Evolutionary conservation across 2,329 filamentous ascomycete genomes (phyloP).

Genomic region (Trichoderma sp.): DNA sequence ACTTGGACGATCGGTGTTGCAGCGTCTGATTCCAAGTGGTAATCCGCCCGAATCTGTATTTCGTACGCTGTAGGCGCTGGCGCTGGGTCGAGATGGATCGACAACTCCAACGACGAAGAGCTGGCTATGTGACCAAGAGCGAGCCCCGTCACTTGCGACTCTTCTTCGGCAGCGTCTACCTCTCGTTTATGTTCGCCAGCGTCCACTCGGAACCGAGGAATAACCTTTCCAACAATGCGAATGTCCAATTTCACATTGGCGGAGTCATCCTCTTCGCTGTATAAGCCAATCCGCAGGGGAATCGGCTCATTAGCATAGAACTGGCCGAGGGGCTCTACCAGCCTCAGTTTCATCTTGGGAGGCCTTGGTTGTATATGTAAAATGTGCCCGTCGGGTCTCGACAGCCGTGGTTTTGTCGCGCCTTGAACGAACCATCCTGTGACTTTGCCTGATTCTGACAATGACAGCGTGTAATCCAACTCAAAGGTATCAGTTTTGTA

Average conservation of each 20-base stretch:
- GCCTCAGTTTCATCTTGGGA: slow-evolving; percentile 80
- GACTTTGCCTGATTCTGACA: slow-evolving; percentile 45
- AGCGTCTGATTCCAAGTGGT: slow-evolving; percentile 76
- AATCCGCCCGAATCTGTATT: slow-evolving; percentile 71
- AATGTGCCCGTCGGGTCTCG: slow-evolving; percentile 51
- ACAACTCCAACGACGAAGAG: slow-evolving; percentile 44
- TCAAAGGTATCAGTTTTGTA: slow-evolving; percentile 67
- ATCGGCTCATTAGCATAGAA: slow-evolving; percentile 87
- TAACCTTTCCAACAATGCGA: slow-evolving; percentile 61
- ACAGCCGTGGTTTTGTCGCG: slow-evolving; percentile 47
- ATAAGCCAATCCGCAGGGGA: slow-evolving; percentile 65
- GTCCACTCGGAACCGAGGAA: slow-evolving; percentile 49
- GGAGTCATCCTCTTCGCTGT: slow-evolving; percentile 82
- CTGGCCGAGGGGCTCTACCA: slow-evolving; percentile 63
- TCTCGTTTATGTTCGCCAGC: slow-evolving; percentile 38
- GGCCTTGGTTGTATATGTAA: slow-evolving; percentile 83
- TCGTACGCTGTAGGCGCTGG: slow-evolving; percentile 60
- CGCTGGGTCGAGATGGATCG: slow-evolving; percentile 53
- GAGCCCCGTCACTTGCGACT: slow-evolving; percentile 45
- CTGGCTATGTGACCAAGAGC: slow-evolving; percentile 50
- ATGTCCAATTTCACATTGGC: slow-evolving; percentile 72
- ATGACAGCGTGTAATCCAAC: slow-evolving; percentile 64
- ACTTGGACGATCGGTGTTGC: slow-evolving; percentile 80
- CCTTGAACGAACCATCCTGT: slow-evolving; percentile 54
- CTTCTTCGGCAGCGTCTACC: slow-evolving; percentile 41